Evolutionary conservation across 352 stramenopile genomes (phyloP), one percentile per base, ranked within the genome.

Genomic region (Globisporangium sylvaticum): DNA sequence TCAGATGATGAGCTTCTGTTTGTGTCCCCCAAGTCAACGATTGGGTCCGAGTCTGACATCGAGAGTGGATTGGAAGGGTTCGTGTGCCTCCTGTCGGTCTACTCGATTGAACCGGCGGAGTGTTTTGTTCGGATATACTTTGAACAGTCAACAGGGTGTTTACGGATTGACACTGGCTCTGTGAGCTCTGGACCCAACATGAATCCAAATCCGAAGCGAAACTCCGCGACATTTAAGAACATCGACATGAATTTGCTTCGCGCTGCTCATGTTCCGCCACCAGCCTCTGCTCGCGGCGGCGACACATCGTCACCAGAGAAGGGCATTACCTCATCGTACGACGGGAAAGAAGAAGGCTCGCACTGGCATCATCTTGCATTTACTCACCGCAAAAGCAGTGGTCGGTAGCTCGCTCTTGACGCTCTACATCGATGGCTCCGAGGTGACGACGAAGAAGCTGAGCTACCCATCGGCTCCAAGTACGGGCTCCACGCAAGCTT

Each of bases 291-390:
- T 6, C 24, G 12, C 14, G 25, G 3, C 27, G 18, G 18, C 1
- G 54, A 44, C 15, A 6, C 18, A 27, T 44, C 27, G 14, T 22
- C 27, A 24, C 1, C 2, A 27, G 54, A 54, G 67, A 67, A 61
- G 65, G 66, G 61, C 10, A 25, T 10, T 1, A 1, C 24, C 62
- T 20, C 25, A 4, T 3, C 1, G 22, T 29, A 15, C 4, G 63
- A 66, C 7, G 44, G 70, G 25, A 74, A 67, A 27, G 66, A 81
- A 58, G 70, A 74, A 24, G 64, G 70, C 14, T 69, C 71, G 31
- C 79, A 90, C 29, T 94, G 87, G 87, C 84, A 93, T 58, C 87
- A 94, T 31, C 67, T 94, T 14, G 77, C 78, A 27, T 78, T 94
- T 12, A 87, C 83, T 7, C 87, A 94, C 57, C 81, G 81, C 3